phyloP scores from a whole-genome alignment of 164 flowering plant genomes.

The Magnolia officinalis region DNA sequence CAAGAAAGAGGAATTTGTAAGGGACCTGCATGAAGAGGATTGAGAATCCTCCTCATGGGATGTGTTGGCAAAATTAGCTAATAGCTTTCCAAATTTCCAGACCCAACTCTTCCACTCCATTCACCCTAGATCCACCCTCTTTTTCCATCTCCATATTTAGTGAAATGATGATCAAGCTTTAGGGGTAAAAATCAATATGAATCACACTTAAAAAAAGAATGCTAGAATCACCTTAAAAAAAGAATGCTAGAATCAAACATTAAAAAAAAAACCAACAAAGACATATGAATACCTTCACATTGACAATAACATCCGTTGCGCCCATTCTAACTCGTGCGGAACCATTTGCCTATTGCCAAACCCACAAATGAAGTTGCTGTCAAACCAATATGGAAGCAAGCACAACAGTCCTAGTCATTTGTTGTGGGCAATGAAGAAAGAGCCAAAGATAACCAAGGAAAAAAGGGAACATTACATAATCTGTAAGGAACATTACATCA shows the following conservation, averaged over 20 bases:
- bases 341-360: slow-evolving; percentile 68
- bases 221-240: neutral
- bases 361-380: neutral
- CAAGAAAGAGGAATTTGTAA: too few relatives aligned
- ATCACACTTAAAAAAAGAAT: neutral
- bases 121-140: too few relatives aligned
- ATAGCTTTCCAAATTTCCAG: too few relatives aligned
- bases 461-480: neutral
- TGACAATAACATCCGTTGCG: slow-evolving; percentile 86
- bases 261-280: neutral
- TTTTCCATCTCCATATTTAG: too few relatives aligned
- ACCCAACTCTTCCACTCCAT: too few relatives aligned
- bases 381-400: neutral
- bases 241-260: neutral
- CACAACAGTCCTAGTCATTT: neutral
- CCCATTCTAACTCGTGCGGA: slow-evolving; percentile 93
- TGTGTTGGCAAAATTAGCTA: too few relatives aligned
- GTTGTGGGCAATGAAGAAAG: neutral
- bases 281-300: slow-evolving; percentile 50
- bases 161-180: too few relatives aligned
- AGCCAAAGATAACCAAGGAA: neutral
- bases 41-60: too few relatives aligned
- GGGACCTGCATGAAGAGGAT: too few relatives aligned
- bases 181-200: neutral
- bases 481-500: too few relatives aligned